Percentiles rank a stretch among this genome's conserved stretches.
phyloP scores from a whole-genome alignment of 108 stramenopile species.

The Pinguiococcus pyrenoidosus region DNA sequence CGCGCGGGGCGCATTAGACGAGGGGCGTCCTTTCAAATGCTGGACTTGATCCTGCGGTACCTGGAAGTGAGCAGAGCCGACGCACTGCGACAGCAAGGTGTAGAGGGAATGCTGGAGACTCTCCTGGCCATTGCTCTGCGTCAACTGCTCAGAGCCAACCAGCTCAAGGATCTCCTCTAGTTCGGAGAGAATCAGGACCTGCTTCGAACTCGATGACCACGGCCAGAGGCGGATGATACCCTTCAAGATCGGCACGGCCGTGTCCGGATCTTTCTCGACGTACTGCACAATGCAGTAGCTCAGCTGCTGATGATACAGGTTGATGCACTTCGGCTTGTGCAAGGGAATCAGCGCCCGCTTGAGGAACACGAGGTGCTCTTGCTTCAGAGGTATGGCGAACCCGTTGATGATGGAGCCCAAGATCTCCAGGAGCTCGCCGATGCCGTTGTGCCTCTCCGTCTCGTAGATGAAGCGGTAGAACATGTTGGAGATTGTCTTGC shows the following conservation, averaged over 20 bases:
- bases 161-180: conserved; percentile 94
- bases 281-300: conserved; percentile 99
- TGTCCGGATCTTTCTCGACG: conserved; percentile 98
- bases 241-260: conserved; percentile 83
- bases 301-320: conserved; percentile 94
- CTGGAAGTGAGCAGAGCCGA: conserved; percentile 91
- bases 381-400: conserved; percentile 49
- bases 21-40: too few relatives aligned
- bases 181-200: conserved; percentile 80
- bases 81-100: conserved; percentile 54
- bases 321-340: conserved; percentile 93
- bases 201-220: conserved; percentile 78
- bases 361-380: conserved; percentile 93
- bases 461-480: conserved; percentile 95
- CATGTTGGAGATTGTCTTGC: conserved; percentile 84
- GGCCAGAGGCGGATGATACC: conserved; percentile 97
- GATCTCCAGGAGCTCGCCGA: conserved; percentile 95
- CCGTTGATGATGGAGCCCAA: conserved; percentile 93
- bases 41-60: too few relatives aligned
- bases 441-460: conserved; percentile 90
- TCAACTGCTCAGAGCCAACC: conserved; percentile 68
- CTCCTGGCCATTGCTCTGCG: conserved; percentile 34
- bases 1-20: not conserved
- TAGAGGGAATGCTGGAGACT: too few relatives aligned
- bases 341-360: conserved; percentile 85